phyloP scores from a whole-genome alignment of 306 rosid genomes.

The Geum urbanum region DNA sequence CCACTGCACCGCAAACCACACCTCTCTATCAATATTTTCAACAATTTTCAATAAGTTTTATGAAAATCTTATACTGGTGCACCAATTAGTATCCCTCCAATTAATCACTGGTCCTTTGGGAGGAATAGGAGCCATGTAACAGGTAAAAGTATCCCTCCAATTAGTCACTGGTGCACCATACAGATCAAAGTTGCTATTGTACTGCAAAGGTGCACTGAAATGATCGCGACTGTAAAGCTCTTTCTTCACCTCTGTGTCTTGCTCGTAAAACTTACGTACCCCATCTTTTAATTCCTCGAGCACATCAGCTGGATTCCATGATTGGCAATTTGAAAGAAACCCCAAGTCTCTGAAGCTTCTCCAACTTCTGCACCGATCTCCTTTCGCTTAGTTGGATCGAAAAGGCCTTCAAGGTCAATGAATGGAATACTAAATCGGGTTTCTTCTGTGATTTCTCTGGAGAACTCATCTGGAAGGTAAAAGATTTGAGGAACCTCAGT shows the following conservation, averaged over 20 bases:
- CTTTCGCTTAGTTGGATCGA: conserved; percentile 14
- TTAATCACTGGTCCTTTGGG: too few relatives aligned
- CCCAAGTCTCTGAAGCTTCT: conserved; percentile 37
- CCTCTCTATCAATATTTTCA: too few relatives aligned
- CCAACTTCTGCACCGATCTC: conserved; percentile 19
- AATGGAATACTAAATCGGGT: conserved; percentile 21
- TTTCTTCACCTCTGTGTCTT: conserved; percentile 33
- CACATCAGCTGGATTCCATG: conserved; percentile 35
- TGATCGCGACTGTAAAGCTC: conserved; percentile 27
- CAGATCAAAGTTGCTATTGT: conserved; percentile 35
- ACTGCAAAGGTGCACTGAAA: conserved; percentile 5
- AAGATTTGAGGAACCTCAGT: conserved; percentile 46
- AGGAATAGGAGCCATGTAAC: conserved; percentile 10
- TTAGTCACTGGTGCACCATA: neutral
- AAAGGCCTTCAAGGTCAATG: conserved; percentile 35
- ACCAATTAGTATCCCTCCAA: too few relatives aligned
- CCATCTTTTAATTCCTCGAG: conserved; percentile 37
- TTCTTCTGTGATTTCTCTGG: neutral
- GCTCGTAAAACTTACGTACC: conserved; percentile 33
- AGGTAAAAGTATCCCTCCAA: conserved; percentile 21
- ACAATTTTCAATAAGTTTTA: too few relatives aligned
- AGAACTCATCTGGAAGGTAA: neutral
- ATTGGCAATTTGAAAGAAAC: conserved; percentile 43
- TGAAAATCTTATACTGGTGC: too few relatives aligned
- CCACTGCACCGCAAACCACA: too few relatives aligned